A percentile compares a stretch with the other conserved stretches of the same genome.
Conservation (phyloP, 805 yeast genomes). For the Yarrowia divulgata region DNA sequence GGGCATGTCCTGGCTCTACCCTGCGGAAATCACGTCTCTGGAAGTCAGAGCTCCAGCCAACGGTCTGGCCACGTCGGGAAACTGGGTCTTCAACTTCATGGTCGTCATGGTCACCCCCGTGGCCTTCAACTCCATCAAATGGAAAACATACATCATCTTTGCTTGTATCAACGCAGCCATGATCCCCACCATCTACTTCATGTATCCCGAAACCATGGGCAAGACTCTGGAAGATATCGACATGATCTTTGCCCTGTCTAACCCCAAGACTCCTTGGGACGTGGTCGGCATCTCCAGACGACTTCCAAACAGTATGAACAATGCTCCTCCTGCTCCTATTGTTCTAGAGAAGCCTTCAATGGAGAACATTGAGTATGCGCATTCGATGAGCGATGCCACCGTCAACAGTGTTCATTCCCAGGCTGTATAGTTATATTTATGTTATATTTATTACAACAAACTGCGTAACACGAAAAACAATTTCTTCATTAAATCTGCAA, state of each 20-base stretch:
- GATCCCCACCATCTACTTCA: slow-evolving; percentile 32
- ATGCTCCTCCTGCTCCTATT: slow-evolving; percentile 39
- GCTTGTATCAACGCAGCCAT: slow-evolving; percentile 30
- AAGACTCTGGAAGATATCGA: slow-evolving; percentile 31
- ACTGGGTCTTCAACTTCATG: slow-evolving; percentile 28
- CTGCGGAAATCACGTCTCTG: slow-evolving; percentile 23
- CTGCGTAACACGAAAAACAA: too few relatives aligned
- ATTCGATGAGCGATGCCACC: slow-evolving; percentile 7
- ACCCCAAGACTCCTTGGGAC: slow-evolving; percentile 55
- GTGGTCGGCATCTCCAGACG: slow-evolving; percentile 52
- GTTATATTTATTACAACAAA: too few relatives aligned
- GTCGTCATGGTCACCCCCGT: slow-evolving; percentile 24
- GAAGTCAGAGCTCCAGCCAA: slow-evolving; percentile 19
- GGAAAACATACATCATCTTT: slow-evolving; percentile 21
- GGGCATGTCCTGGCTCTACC: slow-evolving; percentile 25
- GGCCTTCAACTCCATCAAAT: slow-evolving; percentile 26
- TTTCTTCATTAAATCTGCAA: not conserved
- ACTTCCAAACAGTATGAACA: slow-evolving; percentile 42
- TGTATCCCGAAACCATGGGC: slow-evolving; percentile 32
- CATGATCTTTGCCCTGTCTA: slow-evolving; percentile 41
- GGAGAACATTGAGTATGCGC: slow-evolving; percentile 3
- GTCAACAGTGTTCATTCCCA: not conserved
- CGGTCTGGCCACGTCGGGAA: slow-evolving; percentile 29
- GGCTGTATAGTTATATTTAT: slow-evolving; percentile 10
- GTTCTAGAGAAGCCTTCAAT: slow-evolving; percentile 23